phyloP scores from a whole-genome alignment of 768 basidiomycete genomes.

The Psilocybe subaeruginosa region DNA sequence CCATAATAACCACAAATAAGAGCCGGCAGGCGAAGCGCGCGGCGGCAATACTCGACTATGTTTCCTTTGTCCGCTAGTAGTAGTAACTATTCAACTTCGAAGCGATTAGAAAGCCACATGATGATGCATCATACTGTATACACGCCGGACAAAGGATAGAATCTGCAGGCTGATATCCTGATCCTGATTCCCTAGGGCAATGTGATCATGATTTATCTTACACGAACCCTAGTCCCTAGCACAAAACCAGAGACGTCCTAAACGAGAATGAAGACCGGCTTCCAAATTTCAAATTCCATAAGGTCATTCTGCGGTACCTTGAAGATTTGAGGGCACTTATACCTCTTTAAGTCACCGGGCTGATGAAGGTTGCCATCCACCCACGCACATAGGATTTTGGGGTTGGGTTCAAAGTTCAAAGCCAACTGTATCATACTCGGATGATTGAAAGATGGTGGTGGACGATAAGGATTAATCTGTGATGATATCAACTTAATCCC shows the following conservation, averaged over 20 bases:
- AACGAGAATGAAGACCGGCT: neutral
- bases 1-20: neutral
- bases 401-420: too few relatives aligned
- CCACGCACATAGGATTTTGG: neutral
- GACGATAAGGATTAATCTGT: too few relatives aligned
- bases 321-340: neutral
- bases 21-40: neutral
- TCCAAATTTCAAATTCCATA: neutral
- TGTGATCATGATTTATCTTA: neutral
- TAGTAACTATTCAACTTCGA: neutral
- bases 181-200: too few relatives aligned
- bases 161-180: too few relatives aligned
- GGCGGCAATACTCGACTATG: neutral
- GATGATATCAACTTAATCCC: too few relatives aligned
- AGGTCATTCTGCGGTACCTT: neutral
- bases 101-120: too few relatives aligned
- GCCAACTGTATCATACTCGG: too few relatives aligned
- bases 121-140: too few relatives aligned
- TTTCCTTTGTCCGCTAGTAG: neutral
- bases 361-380: constrained; percentile 1
- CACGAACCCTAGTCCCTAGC: neutral
- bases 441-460: too few relatives aligned
- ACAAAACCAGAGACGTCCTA: neutral
- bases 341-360: neutral
- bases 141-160: neutral